These are phyloP conservation scores for Myxozyma monticola DNA, from an alignment of 805 yeast species.

Conservation along the genomic window DNA sequence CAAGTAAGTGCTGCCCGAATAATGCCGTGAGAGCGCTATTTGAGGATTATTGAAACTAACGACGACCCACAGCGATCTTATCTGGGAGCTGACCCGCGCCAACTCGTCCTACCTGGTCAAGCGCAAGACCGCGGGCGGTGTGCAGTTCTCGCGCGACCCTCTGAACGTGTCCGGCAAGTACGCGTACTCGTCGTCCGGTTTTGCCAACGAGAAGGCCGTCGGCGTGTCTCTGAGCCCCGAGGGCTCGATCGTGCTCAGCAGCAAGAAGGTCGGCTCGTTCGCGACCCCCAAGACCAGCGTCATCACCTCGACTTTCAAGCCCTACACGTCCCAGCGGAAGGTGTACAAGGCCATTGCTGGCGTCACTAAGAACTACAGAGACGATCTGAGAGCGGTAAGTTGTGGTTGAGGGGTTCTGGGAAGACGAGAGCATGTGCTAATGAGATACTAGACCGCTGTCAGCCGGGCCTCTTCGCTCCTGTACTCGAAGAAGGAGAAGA, in stretches of 20 bases:
- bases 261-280: slow-evolving; percentile 47
- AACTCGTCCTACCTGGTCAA: slow-evolving; percentile 51
- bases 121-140: slow-evolving; percentile 45
- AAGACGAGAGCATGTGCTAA: neutral
- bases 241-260: slow-evolving; percentile 45
- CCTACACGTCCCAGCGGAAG: slow-evolving; percentile 46
- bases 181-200: slow-evolving; percentile 51
- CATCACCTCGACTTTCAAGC: slow-evolving; percentile 44
- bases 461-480: slow-evolving; percentile 50
- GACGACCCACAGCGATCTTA: slow-evolving; percentile 43
- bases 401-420: neutral
- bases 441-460: slow-evolving; percentile 46
- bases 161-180: slow-evolving; percentile 50
- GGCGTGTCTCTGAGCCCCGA: slow-evolving; percentile 43
- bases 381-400: slow-evolving; percentile 43
- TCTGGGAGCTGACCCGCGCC: slow-evolving; percentile 54
- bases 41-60: neutral
- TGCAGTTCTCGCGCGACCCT: slow-evolving; percentile 51
- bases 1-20: slow-evolving; percentile 12
- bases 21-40: neutral
- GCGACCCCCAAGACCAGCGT: slow-evolving; percentile 49
- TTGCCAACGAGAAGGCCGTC: slow-evolving; percentile 51
- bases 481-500: slow-evolving; percentile 43
- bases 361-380: slow-evolving; percentile 50
- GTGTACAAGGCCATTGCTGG: slow-evolving; percentile 49